Percentiles rank a stretch among this genome's conserved stretches.
These are phyloP conservation scores for Ophiostoma fasciatum DNA, from an alignment of 2,329 filamentous ascomycete genomes.

Conservation along the genomic window DNA sequence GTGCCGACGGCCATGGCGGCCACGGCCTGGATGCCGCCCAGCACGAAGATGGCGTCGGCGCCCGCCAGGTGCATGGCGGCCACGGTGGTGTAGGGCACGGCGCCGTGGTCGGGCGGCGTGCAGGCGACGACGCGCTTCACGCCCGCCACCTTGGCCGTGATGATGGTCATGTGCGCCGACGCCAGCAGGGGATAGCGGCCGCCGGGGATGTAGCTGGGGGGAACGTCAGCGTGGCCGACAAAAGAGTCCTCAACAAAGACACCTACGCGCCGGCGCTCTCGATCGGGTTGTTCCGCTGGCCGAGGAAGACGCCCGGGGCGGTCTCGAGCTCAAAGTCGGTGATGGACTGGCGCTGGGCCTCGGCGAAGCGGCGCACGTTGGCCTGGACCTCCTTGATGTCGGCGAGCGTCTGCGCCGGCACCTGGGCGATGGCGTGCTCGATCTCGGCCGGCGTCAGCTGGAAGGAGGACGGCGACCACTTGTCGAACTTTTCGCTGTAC, in stretches of 20 bases:
- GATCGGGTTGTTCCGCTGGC: conserved; percentile 35
- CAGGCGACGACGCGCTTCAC: conserved; percentile 33
- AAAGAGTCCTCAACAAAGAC: no score
- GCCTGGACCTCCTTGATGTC: conserved; percentile 28
- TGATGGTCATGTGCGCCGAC: conserved; percentile 39
- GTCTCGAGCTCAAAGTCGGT: conserved; percentile 37
- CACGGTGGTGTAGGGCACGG: conserved; percentile 32
- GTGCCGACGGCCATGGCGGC: conserved; percentile 45
- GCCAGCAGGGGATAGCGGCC: conserved; percentile 38
- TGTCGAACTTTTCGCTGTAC: conserved; percentile 39
- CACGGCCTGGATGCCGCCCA: conserved; percentile 40
- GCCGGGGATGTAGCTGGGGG: conserved; percentile 24
- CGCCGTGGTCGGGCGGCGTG: conserved; percentile 34
- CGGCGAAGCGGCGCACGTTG: conserved; percentile 34
- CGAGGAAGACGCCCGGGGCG: conserved; percentile 31
- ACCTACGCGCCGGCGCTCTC: conserved; percentile 27
- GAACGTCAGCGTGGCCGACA: no score
- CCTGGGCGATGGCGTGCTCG: conserved; percentile 25
- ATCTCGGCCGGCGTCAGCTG: conserved; percentile 31
- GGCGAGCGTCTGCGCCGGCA: conserved; percentile 26
- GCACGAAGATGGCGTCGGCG: conserved; percentile 33
- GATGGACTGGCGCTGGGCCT: conserved; percentile 29
- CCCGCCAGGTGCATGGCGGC: conserved; percentile 35
- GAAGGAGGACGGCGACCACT: conserved; percentile 34
- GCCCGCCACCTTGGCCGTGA: conserved; percentile 38